Percentiles rank a stretch among this genome's conserved stretches.
Evolutionary conservation across 441 rosid species (phyloP).

Genomic region (Geranium incanum): DNA sequence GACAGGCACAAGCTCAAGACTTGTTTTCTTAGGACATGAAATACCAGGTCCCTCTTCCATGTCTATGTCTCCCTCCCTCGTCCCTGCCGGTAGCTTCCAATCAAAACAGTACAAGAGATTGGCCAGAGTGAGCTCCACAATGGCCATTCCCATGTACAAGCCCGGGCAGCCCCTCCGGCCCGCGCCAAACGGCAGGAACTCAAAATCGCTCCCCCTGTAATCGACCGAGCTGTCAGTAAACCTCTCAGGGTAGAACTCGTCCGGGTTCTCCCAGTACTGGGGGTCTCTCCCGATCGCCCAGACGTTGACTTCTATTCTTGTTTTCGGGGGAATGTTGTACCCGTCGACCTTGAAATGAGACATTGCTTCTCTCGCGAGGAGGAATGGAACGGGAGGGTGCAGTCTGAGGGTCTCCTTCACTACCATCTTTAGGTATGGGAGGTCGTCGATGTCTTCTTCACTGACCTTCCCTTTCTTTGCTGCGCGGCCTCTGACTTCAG

Average conservation of each 20-base stretch:
- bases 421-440: conserved; percentile 37
- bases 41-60: not conserved
- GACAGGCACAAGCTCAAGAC: not conserved
- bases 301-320: not conserved
- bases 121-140: not conserved
- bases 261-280: not conserved
- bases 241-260: not conserved
- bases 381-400: conserved; percentile 21
- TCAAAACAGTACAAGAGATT: not conserved
- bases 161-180: not conserved
- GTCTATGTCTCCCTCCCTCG: not conserved
- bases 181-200: not conserved
- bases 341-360: conserved; percentile 30
- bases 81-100: not conserved
- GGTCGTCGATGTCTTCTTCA: conserved; percentile 27
- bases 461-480: conserved; percentile 25
- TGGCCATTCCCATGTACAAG: not conserved
- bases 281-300: not conserved
- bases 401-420: conserved; percentile 40
- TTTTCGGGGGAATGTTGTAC: not conserved
- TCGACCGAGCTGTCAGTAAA: not conserved
- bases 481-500: conserved; percentile 30
- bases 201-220: not conserved
- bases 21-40: not conserved
- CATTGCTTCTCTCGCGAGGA: conserved; percentile 43